phyloP scores from a whole-genome alignment of 75 land plant genomes.

The Cryptomeria japonica region DNA sequence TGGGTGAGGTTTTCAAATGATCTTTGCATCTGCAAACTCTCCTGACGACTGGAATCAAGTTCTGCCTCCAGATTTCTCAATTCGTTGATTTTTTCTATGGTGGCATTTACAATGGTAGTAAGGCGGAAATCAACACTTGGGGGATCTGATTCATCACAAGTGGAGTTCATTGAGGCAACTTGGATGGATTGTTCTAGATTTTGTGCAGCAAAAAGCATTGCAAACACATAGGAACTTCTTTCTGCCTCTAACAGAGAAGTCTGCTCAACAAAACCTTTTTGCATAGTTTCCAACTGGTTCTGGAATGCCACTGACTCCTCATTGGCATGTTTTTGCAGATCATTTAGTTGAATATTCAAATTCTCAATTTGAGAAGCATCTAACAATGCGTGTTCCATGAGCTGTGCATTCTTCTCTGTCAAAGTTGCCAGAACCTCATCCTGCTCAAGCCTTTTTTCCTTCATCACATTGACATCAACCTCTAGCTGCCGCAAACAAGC shows the following conservation, averaged over 20 bases:
- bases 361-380: slow-evolving; percentile 25
- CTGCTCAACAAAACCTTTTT: slow-evolving; percentile 25
- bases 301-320: slow-evolving; percentile 19
- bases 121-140: slow-evolving; percentile 19
- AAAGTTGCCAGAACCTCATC: slow-evolving; percentile 13
- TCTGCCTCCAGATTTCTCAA: slow-evolving; percentile 20
- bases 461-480: slow-evolving; percentile 22
- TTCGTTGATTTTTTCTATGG: slow-evolving; percentile 27
- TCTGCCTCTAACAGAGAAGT: slow-evolving; percentile 28
- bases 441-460: neutral
- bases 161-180: neutral
- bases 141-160: neutral
- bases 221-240: slow-evolving; percentile 11
- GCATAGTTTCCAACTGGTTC: slow-evolving; percentile 22
- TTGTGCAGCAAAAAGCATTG: slow-evolving; percentile 23
- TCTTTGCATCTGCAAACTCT: neutral
- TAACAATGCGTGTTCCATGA: slow-evolving; percentile 13
- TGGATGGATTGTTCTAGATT: slow-evolving; percentile 31
- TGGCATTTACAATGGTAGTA: slow-evolving; percentile 29
- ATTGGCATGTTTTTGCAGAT: slow-evolving; percentile 18
- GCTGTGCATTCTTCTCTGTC: slow-evolving; percentile 16
- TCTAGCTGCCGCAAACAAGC: slow-evolving; percentile 16
- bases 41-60: slow-evolving; percentile 28
- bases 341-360: slow-evolving; percentile 27
- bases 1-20: slow-evolving; percentile 28